Evolutionary conservation across 192 early-diverging fungal species (phyloP), one percentile per base, ranked within the genome.

Genomic region (Diversispora epigaea): DNA sequence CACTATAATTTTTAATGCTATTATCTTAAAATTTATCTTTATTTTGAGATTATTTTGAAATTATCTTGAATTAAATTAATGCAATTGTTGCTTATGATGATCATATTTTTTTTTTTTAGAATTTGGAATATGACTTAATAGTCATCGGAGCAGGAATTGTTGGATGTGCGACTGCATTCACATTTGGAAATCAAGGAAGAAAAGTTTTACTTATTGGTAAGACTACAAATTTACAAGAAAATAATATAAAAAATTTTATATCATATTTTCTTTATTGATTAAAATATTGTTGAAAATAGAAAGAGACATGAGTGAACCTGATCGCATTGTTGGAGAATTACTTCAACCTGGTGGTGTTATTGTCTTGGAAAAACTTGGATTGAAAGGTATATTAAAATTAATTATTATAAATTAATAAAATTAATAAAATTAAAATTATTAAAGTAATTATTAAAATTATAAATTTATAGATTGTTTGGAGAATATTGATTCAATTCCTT

Each of bases 241-340:
- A 32, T 32, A 32, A 32, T 32, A 32, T 32, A 32, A 32, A 32
- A 32, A 32, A 32, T 32, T 32, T 32, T 49, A 21, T 19, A 50
- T 25, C 44, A 22, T 22, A 45, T 45, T 64, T n/a, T 15, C 15
- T 17, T 41, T 4, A 47, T 25, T 19, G 63, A 43, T 19, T 15
- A 41, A 15, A 43, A 21, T 2, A 40, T 32, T 14, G 5, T 87
- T 70, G 97, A 99, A 78, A 86, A 12, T 87, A 71, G 97, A 99
- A 78, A 86, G 96, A 73, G 96, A 94, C 80, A 89, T 95, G 87
- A 85, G 62, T 72, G 93, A 98, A 79, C 97, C 97, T 3, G 95
- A 99, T 83, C 92, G 97, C 55, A 98, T 99, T 74, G 97, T 99
- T 22, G 97, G 97, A 41, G 97, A 99, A 80, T 82, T 98, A 43